Base-by-base conservation (phyloP, 495 filamentous ascomycete species). In the Mytilinidion resinicola region DNA sequence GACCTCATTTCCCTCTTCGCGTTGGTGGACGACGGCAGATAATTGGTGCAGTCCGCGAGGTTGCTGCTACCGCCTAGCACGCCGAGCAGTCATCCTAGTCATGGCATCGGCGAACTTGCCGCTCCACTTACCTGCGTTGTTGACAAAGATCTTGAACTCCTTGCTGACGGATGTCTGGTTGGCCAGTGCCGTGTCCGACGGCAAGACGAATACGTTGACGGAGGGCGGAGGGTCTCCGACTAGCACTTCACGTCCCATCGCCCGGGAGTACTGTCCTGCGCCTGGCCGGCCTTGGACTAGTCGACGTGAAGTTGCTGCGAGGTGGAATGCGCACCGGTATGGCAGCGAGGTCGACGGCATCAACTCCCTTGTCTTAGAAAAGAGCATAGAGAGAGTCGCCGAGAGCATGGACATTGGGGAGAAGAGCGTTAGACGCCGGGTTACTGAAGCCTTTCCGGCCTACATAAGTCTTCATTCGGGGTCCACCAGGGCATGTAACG, bases 111-210 rank as follows among this genome's bases (percentile, higher is more conserved):
- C 64, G 37, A 60, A 66, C 39, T 66, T 63, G 39, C 64, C 60
- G 35, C 46, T 63, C 64, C 64, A 66, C 52, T 66, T 63, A 12
- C 55, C 61, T 36, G 57, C 67, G 62, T 72, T 65, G 41, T 69
- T 61, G 33, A 71, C 68, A 56, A 74, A 72, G 11, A 53, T 68
- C 52, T 71, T 69, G 41, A 73, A 71, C 25, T 68, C 70, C 15
- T 60, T 68, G 25, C 34, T 39, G 10, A 60, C 55, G 4, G 15
- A 15, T 1, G 21, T 9, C 36, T 60, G 54, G 14, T 53, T 35
- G 17, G 64, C 21, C 3, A 66, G 57, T 12, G 56, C 58, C 34
- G 36, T 25, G 42, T 66, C 64, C 4, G 60, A 63, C 9, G 55
- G 56, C 14, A 66, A 52, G 35, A 63, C 60, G 37, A 66, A 46